Conservation (phyloP, 129 eudicot species). For the Ambrosia artemisiifolia region DNA sequence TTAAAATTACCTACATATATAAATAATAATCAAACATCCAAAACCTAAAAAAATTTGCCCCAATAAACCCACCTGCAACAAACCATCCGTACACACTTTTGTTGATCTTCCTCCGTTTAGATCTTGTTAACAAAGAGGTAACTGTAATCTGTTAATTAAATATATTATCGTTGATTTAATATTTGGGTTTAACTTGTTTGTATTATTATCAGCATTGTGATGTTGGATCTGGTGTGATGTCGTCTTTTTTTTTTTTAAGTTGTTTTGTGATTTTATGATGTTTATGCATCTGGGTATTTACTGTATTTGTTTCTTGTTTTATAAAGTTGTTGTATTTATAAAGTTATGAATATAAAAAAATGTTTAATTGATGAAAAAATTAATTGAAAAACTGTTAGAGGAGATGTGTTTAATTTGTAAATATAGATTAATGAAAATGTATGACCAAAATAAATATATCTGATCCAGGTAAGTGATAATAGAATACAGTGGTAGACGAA, state of each 20-base stretch:
- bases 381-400: neutral
- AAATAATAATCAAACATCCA: no score
- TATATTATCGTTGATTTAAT: neutral
- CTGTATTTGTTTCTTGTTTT: neutral
- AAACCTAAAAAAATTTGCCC: constrained; percentile 22
- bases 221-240: neutral
- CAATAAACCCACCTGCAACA: neutral
- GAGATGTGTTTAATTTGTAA: neutral
- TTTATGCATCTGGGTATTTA: neutral
- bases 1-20: neutral
- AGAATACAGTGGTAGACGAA: neutral
- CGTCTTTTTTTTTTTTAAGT: no score
- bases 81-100: neutral
- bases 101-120: neutral
- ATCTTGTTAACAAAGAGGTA: constrained; percentile 5
- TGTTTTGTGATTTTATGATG: neutral
- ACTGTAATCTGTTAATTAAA: neutral
- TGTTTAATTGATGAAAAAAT: neutral
- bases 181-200: neutral
- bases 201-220: constrained; percentile 19
- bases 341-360: neutral
- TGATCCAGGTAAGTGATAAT: neutral
- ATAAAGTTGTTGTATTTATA: neutral
- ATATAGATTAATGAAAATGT: neutral
- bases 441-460: neutral